Base-by-base conservation (phyloP, 1,284 basidiomycete species). In the Pisolithus thermaeus region DNA sequence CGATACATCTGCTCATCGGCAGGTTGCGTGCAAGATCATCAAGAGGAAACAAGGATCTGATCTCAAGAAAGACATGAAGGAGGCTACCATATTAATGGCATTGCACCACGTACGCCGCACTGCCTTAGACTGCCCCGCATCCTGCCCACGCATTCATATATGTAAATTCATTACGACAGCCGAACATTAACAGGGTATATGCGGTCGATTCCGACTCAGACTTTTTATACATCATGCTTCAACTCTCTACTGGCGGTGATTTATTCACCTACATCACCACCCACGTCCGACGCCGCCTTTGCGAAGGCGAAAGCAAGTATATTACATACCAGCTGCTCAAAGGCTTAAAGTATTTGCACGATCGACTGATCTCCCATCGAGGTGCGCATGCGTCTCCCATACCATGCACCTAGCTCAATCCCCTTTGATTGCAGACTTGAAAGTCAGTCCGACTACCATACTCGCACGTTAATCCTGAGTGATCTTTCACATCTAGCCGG, bases 181-280 rank as follows among this genome's bases (percentile, higher is more conserved):
- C 90, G 4, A 92, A 91, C 58, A 87, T 93, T 51, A 90, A 89
- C 59, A 76, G 79, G 43, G 80, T 92, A 36, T 80, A 84, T 58
- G 84, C 83, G 50, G 84, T 88, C 22, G 77, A 82, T 55, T 71
- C 84, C 47, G 73, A 82, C 53, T 74, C 80, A 2, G 75, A 75
- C 52, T 83, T 85, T 63, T 72, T 88, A 80, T 85, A 92, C 66
- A 84, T 94, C 47, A 89, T 93, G 64, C 78, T 93, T 40, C 83
- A 92, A 62, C 74, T 93, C 6, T 90, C 87, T 57, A 90, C 89
- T 0, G 91, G 91, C 5, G 90, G 92, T 18, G 91, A 94, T 64
- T 76, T 94, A 12, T 92, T 91, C 68, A 86, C 87, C 1, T 92
- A 92, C 64, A 83, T 92, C 55, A 80, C 80, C n/a, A 81, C 76